Conservation (phyloP, 345 rosid genomes). For the Schrenkiella parvula region DNA sequence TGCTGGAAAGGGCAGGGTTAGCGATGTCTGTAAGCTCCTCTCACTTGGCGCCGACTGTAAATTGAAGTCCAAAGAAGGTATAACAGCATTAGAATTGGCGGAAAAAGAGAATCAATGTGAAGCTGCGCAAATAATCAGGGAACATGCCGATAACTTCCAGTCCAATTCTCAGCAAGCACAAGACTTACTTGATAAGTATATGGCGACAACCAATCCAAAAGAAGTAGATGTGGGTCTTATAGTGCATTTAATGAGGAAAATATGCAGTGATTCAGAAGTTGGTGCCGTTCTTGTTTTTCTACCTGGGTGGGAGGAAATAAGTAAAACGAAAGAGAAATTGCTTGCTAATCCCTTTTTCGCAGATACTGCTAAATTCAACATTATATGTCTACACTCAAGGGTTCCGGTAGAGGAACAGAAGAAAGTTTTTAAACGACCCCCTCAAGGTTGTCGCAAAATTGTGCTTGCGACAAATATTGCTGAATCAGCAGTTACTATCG, state of each 20-base stretch:
- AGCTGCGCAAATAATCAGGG: conserved; percentile 57
- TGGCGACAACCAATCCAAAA: conserved; percentile 53
- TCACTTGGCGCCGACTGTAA: conserved; percentile 67
- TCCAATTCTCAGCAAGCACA: conserved; percentile 43
- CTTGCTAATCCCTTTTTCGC: conserved; percentile 46
- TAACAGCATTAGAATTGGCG: conserved; percentile 68
- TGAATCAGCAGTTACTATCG: conserved; percentile 88
- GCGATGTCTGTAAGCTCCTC: conserved; percentile 78
- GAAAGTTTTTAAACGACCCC: conserved; percentile 64
- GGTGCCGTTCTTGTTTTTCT: conserved; percentile 95
- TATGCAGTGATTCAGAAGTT: conserved; percentile 59
- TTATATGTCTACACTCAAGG: conserved; percentile 86
- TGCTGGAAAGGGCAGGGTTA: conserved; percentile 81
- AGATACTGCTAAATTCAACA: conserved; percentile 49
- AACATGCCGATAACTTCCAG: conserved; percentile 33
- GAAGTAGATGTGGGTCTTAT: conserved; percentile 68
- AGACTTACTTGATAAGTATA: conserved; percentile 59
- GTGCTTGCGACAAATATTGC: conserved; percentile 92
- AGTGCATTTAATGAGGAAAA: conserved; percentile 58
- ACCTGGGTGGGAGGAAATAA: conserved; percentile 99
- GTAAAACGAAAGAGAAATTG: conserved; percentile 51
- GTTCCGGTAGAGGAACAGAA: conserved; percentile 78
- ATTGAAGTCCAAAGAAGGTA: conserved; percentile 53
- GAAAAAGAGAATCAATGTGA: conserved; percentile 62
- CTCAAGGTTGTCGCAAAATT: conserved; percentile 79